Conservation (phyloP, 2,329 filamentous ascomycete genomes). For the Colletotrichum brevisporum region DNA sequence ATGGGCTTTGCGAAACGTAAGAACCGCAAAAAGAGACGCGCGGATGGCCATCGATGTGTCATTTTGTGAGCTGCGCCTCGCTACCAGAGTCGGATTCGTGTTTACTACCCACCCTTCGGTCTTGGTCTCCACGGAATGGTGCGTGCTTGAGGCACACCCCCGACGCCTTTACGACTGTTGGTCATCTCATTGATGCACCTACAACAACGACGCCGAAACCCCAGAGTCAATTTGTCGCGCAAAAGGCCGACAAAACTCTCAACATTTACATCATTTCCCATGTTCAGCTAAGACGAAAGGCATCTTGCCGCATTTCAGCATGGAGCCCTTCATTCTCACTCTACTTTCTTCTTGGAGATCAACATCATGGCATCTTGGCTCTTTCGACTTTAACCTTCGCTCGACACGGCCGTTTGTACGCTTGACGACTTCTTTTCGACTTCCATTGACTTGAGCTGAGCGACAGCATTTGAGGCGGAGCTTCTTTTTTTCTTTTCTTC, state of each 20-base stretch:
- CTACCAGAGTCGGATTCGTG: neutral
- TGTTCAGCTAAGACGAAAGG: constrained; percentile 18
- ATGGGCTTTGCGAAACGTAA: constrained; percentile 50
- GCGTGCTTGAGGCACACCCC: neutral
- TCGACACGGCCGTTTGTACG: constrained; percentile 36
- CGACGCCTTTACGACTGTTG: neutral
- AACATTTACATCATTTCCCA: neutral
- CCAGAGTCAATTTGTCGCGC: constrained; percentile 12
- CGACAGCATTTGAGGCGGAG: constrained; percentile 20
- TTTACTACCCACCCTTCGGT: neutral
- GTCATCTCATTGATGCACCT: neutral
- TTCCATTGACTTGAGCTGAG: constrained; percentile 18
- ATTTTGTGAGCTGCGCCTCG: constrained; percentile 37
- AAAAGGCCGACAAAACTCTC: neutral
- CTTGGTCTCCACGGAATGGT: neutral
- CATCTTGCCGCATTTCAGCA: neutral
- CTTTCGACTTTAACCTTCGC: constrained; percentile 1
- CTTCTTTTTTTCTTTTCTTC: constrained; percentile 12
- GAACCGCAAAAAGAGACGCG: constrained; percentile 46
- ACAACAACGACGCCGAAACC: constrained; percentile 8
- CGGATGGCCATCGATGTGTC: constrained; percentile 46
- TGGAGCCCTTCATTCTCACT: neutral
- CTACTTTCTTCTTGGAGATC: neutral
- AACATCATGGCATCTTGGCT: constrained; percentile 7
- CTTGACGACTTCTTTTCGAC: constrained; percentile 30